Percentiles rank a stretch among this genome's conserved stretches.
These are phyloP conservation scores for Polyporus arcularius DNA, from an alignment of 768 basidiomycete genomes.

Conservation along the genomic window DNA sequence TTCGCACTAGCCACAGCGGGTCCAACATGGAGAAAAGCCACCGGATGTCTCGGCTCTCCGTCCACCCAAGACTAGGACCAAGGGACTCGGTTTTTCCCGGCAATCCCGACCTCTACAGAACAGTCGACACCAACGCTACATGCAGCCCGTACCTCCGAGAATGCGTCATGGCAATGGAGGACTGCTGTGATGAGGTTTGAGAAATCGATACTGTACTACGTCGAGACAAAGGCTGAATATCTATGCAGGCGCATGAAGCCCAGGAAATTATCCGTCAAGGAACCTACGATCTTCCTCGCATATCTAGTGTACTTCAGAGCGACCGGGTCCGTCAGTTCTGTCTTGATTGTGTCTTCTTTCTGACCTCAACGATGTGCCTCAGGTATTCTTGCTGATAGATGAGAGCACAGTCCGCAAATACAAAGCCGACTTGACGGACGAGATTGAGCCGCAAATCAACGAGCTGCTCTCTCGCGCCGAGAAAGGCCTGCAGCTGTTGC, in stretches of 20 bases:
- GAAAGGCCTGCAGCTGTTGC: slow-evolving; percentile 60
- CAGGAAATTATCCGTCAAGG: slow-evolving; percentile 70
- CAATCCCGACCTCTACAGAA: slow-evolving; percentile 62
- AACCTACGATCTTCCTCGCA: slow-evolving; percentile 70
- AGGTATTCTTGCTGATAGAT: slow-evolving; percentile 78
- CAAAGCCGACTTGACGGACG: slow-evolving; percentile 73
- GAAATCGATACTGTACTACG: slow-evolving; percentile 23
- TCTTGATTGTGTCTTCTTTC: neutral
- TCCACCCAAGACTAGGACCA: slow-evolving; percentile 38
- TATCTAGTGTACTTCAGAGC: slow-evolving; percentile 65
- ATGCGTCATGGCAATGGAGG: slow-evolving; percentile 77
- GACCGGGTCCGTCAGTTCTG: slow-evolving; percentile 53
- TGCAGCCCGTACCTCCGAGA: slow-evolving; percentile 75
- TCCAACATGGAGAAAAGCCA: slow-evolving; percentile 22
- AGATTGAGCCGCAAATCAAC: slow-evolving; percentile 78
- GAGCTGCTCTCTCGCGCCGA: slow-evolving; percentile 75
- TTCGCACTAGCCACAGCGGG: neutral
- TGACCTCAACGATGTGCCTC: neutral
- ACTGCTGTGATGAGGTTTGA: slow-evolving; percentile 72
- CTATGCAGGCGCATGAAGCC: slow-evolving; percentile 61
- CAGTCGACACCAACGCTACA: slow-evolving; percentile 57
- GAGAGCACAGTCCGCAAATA: slow-evolving; percentile 74
- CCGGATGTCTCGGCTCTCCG: slow-evolving; percentile 50
- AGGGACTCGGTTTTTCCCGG: slow-evolving; percentile 73
- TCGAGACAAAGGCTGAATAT: neutral